These are phyloP conservation scores for Microbotryum scabiosae DNA, from an alignment of 1,284 basidiomycete species.

Conservation along the genomic window DNA sequence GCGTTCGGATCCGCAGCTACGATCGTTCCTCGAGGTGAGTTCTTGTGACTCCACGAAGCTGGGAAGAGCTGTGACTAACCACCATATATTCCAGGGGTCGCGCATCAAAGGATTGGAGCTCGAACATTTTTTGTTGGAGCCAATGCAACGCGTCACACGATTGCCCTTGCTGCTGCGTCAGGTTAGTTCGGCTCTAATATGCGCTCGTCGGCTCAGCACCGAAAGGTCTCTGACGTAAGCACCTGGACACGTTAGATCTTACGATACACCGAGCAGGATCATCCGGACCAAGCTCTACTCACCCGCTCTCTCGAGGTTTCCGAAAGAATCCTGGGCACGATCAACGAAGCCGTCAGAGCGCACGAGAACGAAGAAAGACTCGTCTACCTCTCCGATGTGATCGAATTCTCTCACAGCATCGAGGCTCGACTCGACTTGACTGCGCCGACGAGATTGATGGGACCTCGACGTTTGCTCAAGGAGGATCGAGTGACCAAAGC, in stretches of 20 bases:
- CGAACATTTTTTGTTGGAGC: constrained; percentile 79
- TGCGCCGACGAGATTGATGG: constrained; percentile 71
- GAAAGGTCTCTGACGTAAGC: not conserved
- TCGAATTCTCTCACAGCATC: constrained; percentile 39
- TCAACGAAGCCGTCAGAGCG: constrained; percentile 85
- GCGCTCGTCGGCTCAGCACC: not conserved
- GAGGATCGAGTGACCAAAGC: constrained; percentile 71
- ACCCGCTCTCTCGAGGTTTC: constrained; percentile 54
- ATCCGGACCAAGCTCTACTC: constrained; percentile 51
- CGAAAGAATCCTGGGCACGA: constrained; percentile 63
- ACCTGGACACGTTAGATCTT: constrained; percentile 52
- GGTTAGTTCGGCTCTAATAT: constrained; percentile 39
- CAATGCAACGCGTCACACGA: constrained; percentile 91
- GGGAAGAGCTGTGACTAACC: not conserved
- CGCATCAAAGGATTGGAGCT: constrained; percentile 72
- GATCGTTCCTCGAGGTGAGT: constrained; percentile 57
- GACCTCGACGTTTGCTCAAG: constrained; percentile 62
- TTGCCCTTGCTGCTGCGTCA: constrained; percentile 83
- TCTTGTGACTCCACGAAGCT: too few species aligned
- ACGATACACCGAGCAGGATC: constrained; percentile 60
- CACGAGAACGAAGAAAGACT: constrained; percentile 69
- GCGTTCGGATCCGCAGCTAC: constrained; percentile 57
- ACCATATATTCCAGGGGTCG: constrained; percentile 47
- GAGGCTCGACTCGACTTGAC: constrained; percentile 68
- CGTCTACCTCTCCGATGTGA: constrained; percentile 59